These are phyloP conservation scores for Fomitopsis schrenkii DNA, from an alignment of 1,284 basidiomycete genomes.

Conservation along the genomic window DNA sequence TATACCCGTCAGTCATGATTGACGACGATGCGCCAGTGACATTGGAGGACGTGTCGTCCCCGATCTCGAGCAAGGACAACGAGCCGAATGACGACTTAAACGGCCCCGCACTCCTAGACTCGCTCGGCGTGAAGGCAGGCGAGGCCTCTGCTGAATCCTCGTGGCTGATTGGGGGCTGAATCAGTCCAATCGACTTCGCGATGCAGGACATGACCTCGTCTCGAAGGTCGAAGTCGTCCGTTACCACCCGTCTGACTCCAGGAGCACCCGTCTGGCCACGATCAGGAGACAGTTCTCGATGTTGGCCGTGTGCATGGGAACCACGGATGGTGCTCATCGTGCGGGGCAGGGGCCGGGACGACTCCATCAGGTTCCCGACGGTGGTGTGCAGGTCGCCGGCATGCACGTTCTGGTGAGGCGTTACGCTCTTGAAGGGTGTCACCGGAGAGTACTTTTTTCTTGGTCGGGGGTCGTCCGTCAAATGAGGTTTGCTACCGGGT, in stretches of 20 bases:
- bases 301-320: constrained; percentile 7
- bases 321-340: constrained; percentile 42
- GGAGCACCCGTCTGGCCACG: constrained; percentile 5
- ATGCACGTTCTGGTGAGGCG: constrained; percentile 42
- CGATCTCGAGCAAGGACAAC: constrained; percentile 75
- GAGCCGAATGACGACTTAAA: constrained; percentile 84
- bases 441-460: constrained; percentile 9
- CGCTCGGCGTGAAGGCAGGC: constrained; percentile 55
- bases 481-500: constrained; percentile 6
- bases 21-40: constrained; percentile 63
- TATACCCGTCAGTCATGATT: constrained; percentile 51
- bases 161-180: constrained; percentile 77
- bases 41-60: constrained; percentile 60
- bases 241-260: constrained; percentile 24
- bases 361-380: constrained; percentile 41
- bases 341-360: constrained; percentile 43
- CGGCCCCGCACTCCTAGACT: constrained; percentile 37
- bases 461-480: constrained; percentile 21
- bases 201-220: constrained; percentile 97
- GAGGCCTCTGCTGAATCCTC: constrained; percentile 63
- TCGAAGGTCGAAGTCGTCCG: constrained; percentile 81
- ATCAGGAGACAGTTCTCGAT: constrained; percentile 8
- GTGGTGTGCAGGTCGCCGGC: constrained; percentile 66
- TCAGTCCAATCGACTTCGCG: constrained; percentile 92
- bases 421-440: constrained; percentile 17